Base-by-base conservation (phyloP, 2,329 filamentous ascomycete species). In the Aspergillus viridinutans region DNA sequence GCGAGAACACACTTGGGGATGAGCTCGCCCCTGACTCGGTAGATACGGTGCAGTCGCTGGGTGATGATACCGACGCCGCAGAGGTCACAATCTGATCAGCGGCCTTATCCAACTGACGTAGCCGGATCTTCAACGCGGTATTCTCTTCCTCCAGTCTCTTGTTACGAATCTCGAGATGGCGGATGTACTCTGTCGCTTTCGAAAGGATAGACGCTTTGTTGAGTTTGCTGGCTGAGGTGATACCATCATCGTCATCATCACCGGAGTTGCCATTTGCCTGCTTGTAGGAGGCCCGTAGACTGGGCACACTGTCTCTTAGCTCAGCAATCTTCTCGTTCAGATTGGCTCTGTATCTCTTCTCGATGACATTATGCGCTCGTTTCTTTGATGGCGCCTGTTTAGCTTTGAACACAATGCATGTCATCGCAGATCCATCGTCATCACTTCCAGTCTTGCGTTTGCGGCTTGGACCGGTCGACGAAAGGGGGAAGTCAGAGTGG, bases 161-260 rank as follows among this genome's bases (percentile, higher is more conserved):
- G 67, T 96, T 96, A 12, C 92, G 86, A 77, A 95, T 95, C 74
- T 97, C 93, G 1, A 97, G 78, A 74, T 97, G 92, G 40, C 88
- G 85, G 63, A 97, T 97, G 66, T 97, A 97, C 72, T 97, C 93
- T 5, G 93, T 97, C 2, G 93, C 93, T 74, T 97, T 97, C 63
- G 90, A 92, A 47, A 97, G 78, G 52, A 97, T 91, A 2, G 92
- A 97, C n/a, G 93, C 93, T 74, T 97, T 97, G 79, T 97, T 97
- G 28, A 97, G 80, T 74, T 97, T 97, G 77, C 95, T 92, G 5
- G 92, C 91, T 0, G 92, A 90, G 2, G 91, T 88, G 52, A 94
- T 78, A 52, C 91, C 91, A 65, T 95, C 81, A 57, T 94, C 90
- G 63, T 95, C 90, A 38, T 88, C 85, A 64, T 93, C 90, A 42